phyloP scores from a whole-genome alignment of 345 rosid species.

The Toxicodendron radicans region DNA sequence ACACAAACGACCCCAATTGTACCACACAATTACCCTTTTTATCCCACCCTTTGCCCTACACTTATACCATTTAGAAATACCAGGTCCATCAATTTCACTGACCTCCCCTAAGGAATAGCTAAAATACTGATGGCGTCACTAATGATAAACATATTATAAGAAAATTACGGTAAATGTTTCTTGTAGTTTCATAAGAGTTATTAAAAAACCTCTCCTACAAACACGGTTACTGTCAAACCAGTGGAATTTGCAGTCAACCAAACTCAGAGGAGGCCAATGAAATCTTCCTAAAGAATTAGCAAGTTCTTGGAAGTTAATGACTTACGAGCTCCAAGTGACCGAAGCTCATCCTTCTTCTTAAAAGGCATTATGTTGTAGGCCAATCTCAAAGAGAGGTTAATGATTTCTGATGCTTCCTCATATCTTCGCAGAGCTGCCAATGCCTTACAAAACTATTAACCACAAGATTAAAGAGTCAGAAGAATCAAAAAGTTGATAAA shows the following conservation, averaged over 20 bases:
- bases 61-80: too few species aligned
- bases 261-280: not conserved
- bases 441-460: constrained; percentile 71
- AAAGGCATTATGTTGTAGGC: constrained; percentile 36
- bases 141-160: too few species aligned
- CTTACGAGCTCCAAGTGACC: constrained; percentile 86
- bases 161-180: too few species aligned
- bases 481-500: not conserved
- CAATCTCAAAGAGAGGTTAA: constrained; percentile 40
- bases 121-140: too few species aligned
- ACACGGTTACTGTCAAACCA: too few species aligned
- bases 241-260: not conserved
- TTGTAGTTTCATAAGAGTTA: not conserved
- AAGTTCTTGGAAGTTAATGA: constrained; percentile 11
- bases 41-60: too few species aligned
- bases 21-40: too few species aligned
- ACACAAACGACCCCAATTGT: too few species aligned
- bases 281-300: constrained; percentile 1
- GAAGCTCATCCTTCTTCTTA: constrained; percentile 72
- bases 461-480: constrained; percentile 4
- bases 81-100: too few species aligned
- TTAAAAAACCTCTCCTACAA: not conserved
- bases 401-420: constrained; percentile 77
- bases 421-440: constrained; percentile 68
- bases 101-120: too few species aligned